Conservation (phyloP, 192 early-diverging fungal species). For the Rhizoclosmatium sp. region DNA sequence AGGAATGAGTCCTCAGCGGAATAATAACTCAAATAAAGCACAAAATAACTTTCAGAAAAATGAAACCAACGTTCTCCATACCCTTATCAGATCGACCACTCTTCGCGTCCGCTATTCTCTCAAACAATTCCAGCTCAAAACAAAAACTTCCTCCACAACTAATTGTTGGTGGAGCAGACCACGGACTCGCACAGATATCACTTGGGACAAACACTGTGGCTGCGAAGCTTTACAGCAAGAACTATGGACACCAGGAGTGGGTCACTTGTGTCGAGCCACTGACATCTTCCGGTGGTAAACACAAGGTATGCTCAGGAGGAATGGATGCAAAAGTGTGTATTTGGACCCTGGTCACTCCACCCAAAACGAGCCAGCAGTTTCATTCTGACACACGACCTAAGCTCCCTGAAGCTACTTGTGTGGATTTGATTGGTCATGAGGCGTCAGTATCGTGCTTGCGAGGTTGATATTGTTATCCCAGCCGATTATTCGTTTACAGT, state of each 20-base stretch:
- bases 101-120: conserved; percentile 3
- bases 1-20: too few relatives aligned
- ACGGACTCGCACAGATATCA: conserved; percentile 15
- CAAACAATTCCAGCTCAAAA: background rate
- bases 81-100: conserved; percentile 30
- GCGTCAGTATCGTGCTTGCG: conserved; percentile 18
- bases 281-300: background rate
- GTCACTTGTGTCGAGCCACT: conserved; percentile 29
- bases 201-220: background rate
- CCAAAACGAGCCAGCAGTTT: background rate
- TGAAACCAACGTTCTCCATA: background rate
- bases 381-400: background rate
- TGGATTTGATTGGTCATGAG: conserved; percentile 25
- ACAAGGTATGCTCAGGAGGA: conserved; percentile 22
- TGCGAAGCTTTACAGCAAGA: conserved; percentile 13
- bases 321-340: conserved; percentile 37
- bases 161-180: conserved; percentile 33
- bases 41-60: background rate
- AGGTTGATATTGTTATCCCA: conserved; percentile 4
- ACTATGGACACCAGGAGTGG: conserved; percentile 33
- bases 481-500: background rate
- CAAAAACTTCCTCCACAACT: background rate
- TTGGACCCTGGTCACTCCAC: conserved; percentile 6
- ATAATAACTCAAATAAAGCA: too few relatives aligned
- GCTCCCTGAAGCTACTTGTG: background rate